Conservation (phyloP, 1,139 yeast genomes). For the Sugiyamaella xylanicola region DNA sequence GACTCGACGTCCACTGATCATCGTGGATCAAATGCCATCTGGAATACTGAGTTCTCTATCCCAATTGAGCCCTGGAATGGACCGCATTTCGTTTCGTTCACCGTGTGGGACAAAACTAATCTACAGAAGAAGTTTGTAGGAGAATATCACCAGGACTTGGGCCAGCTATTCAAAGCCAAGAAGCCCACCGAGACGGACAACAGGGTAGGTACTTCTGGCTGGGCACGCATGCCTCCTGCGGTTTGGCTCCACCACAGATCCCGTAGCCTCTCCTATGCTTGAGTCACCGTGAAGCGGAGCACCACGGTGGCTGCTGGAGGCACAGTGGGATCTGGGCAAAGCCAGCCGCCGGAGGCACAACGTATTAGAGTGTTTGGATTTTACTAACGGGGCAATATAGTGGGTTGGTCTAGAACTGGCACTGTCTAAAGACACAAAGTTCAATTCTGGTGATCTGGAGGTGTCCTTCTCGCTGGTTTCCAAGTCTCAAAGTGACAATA, state of each 20-base stretch:
- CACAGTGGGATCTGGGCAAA: too few species aligned
- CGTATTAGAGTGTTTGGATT: too few species aligned
- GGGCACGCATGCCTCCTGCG: too few species aligned
- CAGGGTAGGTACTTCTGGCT: background rate
- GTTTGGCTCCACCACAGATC: too few species aligned
- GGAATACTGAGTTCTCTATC: constrained; percentile 42
- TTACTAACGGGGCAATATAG: background rate
- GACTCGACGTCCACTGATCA: constrained; percentile 42
- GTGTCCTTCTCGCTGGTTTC: constrained; percentile 49
- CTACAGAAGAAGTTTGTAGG: constrained; percentile 53
- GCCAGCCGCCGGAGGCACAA: background rate
- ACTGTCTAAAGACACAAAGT: background rate
- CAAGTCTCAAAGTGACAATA: constrained; percentile 19
- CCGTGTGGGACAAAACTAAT: constrained; percentile 44
- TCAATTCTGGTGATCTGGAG: constrained; percentile 56
- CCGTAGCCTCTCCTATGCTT: too few species aligned
- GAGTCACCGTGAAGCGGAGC: too few species aligned
- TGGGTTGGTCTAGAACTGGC: constrained; percentile 2
- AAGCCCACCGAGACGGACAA: constrained; percentile 1
- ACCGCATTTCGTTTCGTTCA: constrained; percentile 38
- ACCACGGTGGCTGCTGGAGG: too few species aligned
- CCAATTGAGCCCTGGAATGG: constrained; percentile 34
- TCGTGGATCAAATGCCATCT: constrained; percentile 41
- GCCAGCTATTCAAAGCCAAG: constrained; percentile 42
- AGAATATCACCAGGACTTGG: constrained; percentile 53